Evolutionary conservation across 1,284 basidiomycete species (phyloP), one percentile per base, ranked within the genome.

Genomic region (Cryptococcus sp.): DNA sequence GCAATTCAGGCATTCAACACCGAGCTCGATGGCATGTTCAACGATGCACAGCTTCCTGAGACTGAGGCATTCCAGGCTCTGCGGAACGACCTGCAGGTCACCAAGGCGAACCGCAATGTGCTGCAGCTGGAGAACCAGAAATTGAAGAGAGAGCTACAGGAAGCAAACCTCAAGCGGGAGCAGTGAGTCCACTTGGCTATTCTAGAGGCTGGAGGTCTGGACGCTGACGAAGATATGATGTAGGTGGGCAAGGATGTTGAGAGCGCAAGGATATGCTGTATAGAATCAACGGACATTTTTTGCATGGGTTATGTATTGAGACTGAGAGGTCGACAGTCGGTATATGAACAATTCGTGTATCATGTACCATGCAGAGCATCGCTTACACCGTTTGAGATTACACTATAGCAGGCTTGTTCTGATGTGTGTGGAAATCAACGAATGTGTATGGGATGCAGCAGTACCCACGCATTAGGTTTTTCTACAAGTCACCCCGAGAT

Each of bases 21-120:
- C 64, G 91, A 94, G 71, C 81, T 95, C 38, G 89, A 91, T 64
- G 84, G 83, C 37, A 90, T 94, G 88, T 93, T 85, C 77, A 85
- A 86, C 52, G 88, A 91, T 57, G 83, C 83, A 18, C 83, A 85
- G 57, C 81, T 92, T 12, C 88, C 89, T 15, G 84, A 85, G 15
- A 84, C 86, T 44, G 87, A 90, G 65, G 88, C 89, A 1, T 89
- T 87, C 83, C 73, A 78, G 13, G 86, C 86, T 0, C 82, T 93
- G 82, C 82, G 84, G 18, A 77, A 78, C 46, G 88, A 93, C 69
- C 78, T 93, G 40, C 82, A 83, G 61, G 73, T 81, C 60, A 84
- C 89, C 20, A 92, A 91, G 75, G 84, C 86, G 63, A 77, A 81
- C n/a, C 81, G 88, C 55, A 92, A 91, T 68, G 78, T 79, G 23